Base-by-base conservation (phyloP, 306 rosid genomes). In the Hylodesmum podocarpum region DNA sequence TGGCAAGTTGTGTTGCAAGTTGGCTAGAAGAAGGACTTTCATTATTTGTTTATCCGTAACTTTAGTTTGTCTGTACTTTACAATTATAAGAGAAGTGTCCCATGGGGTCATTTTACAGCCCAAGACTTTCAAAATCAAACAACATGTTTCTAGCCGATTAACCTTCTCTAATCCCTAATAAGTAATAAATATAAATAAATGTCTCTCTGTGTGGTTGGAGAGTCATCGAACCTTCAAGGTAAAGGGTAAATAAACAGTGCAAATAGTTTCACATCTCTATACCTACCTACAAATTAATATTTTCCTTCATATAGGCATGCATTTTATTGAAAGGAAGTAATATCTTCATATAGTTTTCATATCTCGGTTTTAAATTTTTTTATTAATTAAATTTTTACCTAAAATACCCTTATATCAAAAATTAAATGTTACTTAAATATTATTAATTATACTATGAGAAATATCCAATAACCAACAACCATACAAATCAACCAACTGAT, bases 1-100 rank as follows among this genome's bases (percentile, higher is more conserved):
- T 21, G 27, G 84, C 89, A 89, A 86, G 87, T 86, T 89, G 90
- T 73, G 4, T 22, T 82, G 88, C 90, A 86, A 88, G 90, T 89
- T 81, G 93, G 78, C 77, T 77, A 59, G n/a, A 79, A 59, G n/a
- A 78, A 76, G 66, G 78, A 62, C 37, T 41, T 80, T 72, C 66
- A 31, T 63, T 72, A 59, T 74, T 66, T 66, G 36, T 72, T 74
- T 37, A 62, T 33, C 13, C 71, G 0, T 49, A 37, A 63, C 75
- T 54, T 53, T 62, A 36, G 73, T 49, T 49, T 59, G 37, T 44
- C 18, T 49, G 12, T 51, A 51, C 44, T 66, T 50, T 62, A 43
- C 27, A 46, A 46, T 75, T 11, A 51, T 58, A 25, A 34, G 21
- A 64, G 19, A 50, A 51, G 59, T 68, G 39, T 78, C 39, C 28